Base-by-base conservation (phyloP, 371 early-diverging fungal species). In the Chytridium lagenaria region DNA sequence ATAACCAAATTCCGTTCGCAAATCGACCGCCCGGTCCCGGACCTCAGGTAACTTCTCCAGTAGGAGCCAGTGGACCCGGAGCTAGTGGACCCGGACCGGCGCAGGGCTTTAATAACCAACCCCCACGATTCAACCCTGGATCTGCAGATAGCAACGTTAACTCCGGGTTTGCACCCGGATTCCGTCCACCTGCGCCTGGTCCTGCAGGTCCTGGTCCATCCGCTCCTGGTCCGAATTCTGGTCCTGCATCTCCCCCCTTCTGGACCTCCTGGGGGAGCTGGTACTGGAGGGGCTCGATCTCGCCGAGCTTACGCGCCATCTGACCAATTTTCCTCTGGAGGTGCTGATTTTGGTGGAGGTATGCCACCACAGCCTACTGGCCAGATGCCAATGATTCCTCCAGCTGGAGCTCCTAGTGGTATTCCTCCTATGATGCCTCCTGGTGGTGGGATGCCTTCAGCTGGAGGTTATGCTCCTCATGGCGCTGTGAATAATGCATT, bases 51-150 rank as follows among this genome's bases (percentile, higher is more conserved):
- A 23, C 15, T 19, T 30, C 68, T 68, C 50, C 55, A 7, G 33
- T 12, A 40, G n/a, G 49, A 44, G 44, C 67, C 37, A 49, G 49
- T n/a, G 49, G 67, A 67, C 49, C 67, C 26, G 67, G 67, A 37
- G 19, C 30, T 39, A 26, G 30, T 49, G 19, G 37, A 1, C 67
- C 67, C 0, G 67, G 40, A 16, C n/a, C n/a, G n/a, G n/a, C n/a
- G n/a, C n/a, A n/a, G n/a, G n/a, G n/a, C n/a, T n/a, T n/a, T n/a
- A n/a, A n/a, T n/a, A n/a, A n/a, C n/a, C n/a, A n/a, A n/a, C n/a
- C n/a, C n/a, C n/a, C n/a, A n/a, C n/a, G n/a, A n/a, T n/a, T n/a
- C n/a, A n/a, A n/a, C n/a, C n/a, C n/a, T n/a, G n/a, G n/a, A n/a
- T n/a, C n/a, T n/a, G n/a, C n/a, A n/a, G n/a, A n/a, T n/a, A n/a